A percentile compares a stretch with the other conserved stretches of the same genome.
Evolutionary conservation across 164 flowering plant genomes (phyloP).

Genomic region (Taxillus chinensis): DNA sequence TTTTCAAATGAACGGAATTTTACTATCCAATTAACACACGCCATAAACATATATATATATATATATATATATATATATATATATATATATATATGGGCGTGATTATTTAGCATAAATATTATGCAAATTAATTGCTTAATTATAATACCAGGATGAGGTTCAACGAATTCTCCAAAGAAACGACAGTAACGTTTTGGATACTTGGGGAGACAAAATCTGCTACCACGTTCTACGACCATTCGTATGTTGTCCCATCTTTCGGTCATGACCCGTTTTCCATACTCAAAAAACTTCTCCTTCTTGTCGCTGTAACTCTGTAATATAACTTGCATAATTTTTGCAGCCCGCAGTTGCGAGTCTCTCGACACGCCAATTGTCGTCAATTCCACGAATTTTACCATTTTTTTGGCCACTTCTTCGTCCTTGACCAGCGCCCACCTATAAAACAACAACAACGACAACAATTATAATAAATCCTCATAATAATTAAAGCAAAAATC

Average conservation of each 20-base stretch:
- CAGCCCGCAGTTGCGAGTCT: slow-evolving; percentile 65
- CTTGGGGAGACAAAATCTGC: slow-evolving; percentile 20
- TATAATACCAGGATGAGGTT: slow-evolving; percentile 32
- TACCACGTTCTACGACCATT: slow-evolving; percentile 11
- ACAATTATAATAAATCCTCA: too few species aligned
- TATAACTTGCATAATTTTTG: neutral
- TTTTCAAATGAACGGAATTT: too few species aligned
- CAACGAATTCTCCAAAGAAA: slow-evolving; percentile 12
- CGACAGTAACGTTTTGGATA: slow-evolving; percentile 22
- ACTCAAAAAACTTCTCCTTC: slow-evolving; percentile 24
- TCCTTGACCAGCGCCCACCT: slow-evolving; percentile 72
- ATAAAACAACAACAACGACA: too few species aligned
- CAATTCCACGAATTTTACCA: slow-evolving; percentile 38
- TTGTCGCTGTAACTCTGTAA: neutral
- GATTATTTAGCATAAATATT: too few species aligned
- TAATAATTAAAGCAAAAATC: too few species aligned
- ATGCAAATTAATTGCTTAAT: too few species aligned
- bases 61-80: too few species aligned
- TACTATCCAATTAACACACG: too few species aligned
- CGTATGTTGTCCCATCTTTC: slow-evolving; percentile 31
- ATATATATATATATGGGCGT: too few species aligned
- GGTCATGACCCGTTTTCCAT: slow-evolving; percentile 14
- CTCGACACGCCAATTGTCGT: slow-evolving; percentile 59
- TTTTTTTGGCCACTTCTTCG: slow-evolving; percentile 39
- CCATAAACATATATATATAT: too few species aligned